Evolutionary conservation across 176 grass and related monocot species (phyloP), one percentile per base, ranked within the genome.

Genomic region (Phyllostachys edulis): DNA sequence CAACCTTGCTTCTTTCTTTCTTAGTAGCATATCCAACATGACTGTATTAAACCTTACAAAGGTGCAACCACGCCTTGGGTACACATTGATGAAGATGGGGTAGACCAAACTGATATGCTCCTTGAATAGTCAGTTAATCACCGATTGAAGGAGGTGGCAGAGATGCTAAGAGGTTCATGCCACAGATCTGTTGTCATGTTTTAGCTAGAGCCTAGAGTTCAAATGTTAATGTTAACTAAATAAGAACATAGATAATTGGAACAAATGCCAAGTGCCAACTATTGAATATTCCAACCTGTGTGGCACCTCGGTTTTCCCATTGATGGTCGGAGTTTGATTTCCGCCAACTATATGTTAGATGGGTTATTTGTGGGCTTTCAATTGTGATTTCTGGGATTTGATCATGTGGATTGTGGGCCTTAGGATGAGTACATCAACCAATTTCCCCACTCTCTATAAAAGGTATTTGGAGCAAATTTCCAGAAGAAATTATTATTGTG

Each of bases 261-360:
- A 23, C 46, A 68, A 50, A 23, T 12, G 6, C 14, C 46, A 67
- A 50, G 16, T 12, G 6, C 14, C 61, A 80, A 16, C 46, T 23
- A 15, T 80, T 50, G 20, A 46, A 80, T 80, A 80, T 17, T 68
- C 63, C 36, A 80, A 55, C 46, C 0, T 21, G 14, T 80, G 49
- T 68, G 18, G 26, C 5, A 38, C 26, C 18, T 66, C 29, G 2
- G 3, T 37, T 63, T 66, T 50, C 41, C 39, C 20, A 21, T 11
- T 11, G 16, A n/a, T 79, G 24, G 6, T 10, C 16, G 32, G 20
- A 47, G 16, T 79, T 78, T 0, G 9, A 64, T 10, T 13, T 24
- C 42, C 1, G 7, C 3, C 13, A n/a, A 23, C 47, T 29, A 32
- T 62, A 78, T 57, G 47, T n/a, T 27, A 32, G 17, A 3, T 45